Conservation (phyloP, 305 asterid species). For the Fraxinus angustifolia region DNA sequence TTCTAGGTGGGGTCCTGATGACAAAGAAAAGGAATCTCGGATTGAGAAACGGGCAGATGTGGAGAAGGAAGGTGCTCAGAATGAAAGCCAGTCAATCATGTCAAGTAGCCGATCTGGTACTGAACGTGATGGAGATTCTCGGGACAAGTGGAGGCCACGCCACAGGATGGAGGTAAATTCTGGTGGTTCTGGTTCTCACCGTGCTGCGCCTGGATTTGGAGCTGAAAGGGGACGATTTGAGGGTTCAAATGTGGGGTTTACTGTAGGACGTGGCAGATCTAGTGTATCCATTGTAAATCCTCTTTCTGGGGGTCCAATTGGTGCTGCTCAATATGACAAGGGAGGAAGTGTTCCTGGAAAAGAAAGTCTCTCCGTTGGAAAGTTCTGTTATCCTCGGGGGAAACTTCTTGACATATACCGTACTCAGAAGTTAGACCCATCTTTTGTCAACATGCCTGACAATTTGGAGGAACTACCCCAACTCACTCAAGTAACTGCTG, state of each 20-base stretch:
- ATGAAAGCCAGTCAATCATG: constrained; percentile 55
- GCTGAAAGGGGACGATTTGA: constrained; percentile 70
- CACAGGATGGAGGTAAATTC: constrained; percentile 85
- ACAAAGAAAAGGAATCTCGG: constrained; percentile 80
- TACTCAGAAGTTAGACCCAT: constrained; percentile 49
- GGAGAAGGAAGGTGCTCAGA: constrained; percentile 68
- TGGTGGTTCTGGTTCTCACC: constrained; percentile 55
- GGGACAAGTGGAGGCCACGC: constrained; percentile 98
- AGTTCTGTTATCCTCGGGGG: constrained; percentile 75
- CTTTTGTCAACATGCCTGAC: constrained; percentile 44
- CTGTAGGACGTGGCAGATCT: constrained; percentile 84
- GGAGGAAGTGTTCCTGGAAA: constrained; percentile 55
- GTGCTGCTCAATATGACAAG: constrained; percentile 45
- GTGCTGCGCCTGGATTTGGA: constrained; percentile 96
- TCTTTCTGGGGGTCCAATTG: constrained; percentile 48
- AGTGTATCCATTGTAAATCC: constrained; percentile 42
- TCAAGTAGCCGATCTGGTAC: constrained; percentile 50
- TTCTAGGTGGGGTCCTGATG: constrained; percentile 95
- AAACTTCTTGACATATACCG: constrained; percentile 92
- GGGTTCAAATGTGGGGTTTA: constrained; percentile 67
- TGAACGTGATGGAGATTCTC: constrained; percentile 83
- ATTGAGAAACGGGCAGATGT: constrained; percentile 58
- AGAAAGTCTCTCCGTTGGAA: constrained; percentile 25
- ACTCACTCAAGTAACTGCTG: constrained; percentile 44
- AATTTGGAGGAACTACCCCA: constrained; percentile 61